A percentile compares a stretch with the other conserved stretches of the same genome.
These are phyloP conservation scores for Xylaria sp. DNA, from an alignment of 2,329 filamentous ascomycete genomes.

Conservation along the genomic window DNA sequence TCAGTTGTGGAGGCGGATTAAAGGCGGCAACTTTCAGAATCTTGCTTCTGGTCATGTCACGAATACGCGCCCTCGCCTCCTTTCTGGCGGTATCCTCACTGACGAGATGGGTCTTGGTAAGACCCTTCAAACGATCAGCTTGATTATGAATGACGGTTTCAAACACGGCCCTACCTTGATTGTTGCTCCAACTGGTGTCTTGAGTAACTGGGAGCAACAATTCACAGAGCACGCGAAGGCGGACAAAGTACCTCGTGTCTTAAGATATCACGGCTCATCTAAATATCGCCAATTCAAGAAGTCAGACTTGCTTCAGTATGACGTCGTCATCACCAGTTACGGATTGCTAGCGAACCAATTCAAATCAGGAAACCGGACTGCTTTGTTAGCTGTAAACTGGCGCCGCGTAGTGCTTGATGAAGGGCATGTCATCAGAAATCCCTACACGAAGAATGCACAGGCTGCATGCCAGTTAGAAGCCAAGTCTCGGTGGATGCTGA, in stretches of 20 bases:
- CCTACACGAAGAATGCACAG: conserved; percentile 75
- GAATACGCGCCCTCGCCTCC: conserved; percentile 67
- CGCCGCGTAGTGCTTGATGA: conserved; percentile 84
- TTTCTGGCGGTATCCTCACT: conserved; percentile 85
- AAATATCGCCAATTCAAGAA: conserved; percentile 36
- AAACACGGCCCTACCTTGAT: conserved; percentile 76
- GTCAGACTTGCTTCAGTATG: conserved; percentile 69
- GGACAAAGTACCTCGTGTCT: conserved; percentile 71
- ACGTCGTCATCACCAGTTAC: conserved; percentile 87
- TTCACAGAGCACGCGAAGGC: conserved; percentile 76
- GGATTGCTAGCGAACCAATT: conserved; percentile 78
- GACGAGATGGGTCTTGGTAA: conserved; percentile 96
- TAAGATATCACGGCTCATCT: conserved; percentile 76
- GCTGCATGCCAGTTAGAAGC: conserved; percentile 76
- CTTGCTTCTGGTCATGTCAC: conserved; percentile 78
- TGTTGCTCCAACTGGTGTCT: conserved; percentile 82
- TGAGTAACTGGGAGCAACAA: conserved; percentile 91
- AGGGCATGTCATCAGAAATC: conserved; percentile 84
- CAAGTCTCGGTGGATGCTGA: conserved; percentile 80
- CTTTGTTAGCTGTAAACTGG: conserved; percentile 70
- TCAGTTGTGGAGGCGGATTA: conserved; percentile 79
- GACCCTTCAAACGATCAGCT: conserved; percentile 84
- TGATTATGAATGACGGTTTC: conserved; percentile 70
- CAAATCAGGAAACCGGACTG: conserved; percentile 58
- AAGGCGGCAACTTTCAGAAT: conserved; percentile 66